Base-by-base conservation (phyloP, 176 grass and related monocot species). In the Avena insularis region DNA sequence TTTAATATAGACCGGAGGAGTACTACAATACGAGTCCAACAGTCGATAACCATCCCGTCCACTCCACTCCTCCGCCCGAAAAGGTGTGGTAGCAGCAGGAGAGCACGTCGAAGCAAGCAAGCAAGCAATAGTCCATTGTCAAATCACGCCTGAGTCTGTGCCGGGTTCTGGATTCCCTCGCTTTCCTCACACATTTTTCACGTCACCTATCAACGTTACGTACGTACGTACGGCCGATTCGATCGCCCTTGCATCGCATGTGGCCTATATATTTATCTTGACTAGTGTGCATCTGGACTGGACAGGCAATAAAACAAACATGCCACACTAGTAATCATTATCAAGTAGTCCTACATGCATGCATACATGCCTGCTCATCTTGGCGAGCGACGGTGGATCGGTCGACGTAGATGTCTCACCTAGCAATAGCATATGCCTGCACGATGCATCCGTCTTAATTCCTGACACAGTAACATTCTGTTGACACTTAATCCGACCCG, bases 101-200 rank as follows among this genome's bases (percentile, higher is more conserved):
- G 70, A 73, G 43, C 71, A 74, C 70, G 43, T 73, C 70, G 4
- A 23, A 43, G 35, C 35, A 70, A 43, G 68, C 66, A 69, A 14
- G 16, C 55, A 57, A 63, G 60, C 60, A 63, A 27, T 4, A 75
- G 72, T 75, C 46, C 72, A 75, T 75, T 75, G 47, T 75, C 72
- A 75, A 75, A 75, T 75, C 72, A 73, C 12, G 46, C 21, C 0
- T 8, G 47, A 51, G 6, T 75, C 47, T 16, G 72, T 29, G 72
- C 72, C 47, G 1, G 4, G 20, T 46, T 75, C n/a, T 49, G 46
- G 46, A 50, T 75, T 75, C 71, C 6, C 72, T 75, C 29, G 43
- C 45, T 25, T 25, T 75, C 71, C n/a, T 50, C 72, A 17, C 72
- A 51, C 47, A 49, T 29, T 75, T n/a, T 73, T 72, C 72, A 75